Base-by-base conservation (phyloP, 352 stramenopile species). In the Globisporangium splendens region DNA sequence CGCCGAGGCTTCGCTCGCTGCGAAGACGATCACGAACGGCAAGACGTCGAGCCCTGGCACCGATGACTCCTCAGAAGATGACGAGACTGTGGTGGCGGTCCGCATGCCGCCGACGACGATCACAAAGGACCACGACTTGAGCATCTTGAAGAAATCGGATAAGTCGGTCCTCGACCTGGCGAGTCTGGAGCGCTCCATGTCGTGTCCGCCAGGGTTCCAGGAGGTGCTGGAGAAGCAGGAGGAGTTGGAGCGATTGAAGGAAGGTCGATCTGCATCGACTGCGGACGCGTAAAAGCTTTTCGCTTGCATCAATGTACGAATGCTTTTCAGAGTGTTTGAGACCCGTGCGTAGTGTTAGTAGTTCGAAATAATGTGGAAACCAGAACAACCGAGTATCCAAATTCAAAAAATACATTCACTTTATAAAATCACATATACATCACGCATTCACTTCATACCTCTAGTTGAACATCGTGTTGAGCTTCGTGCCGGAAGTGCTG, bases 81-180 rank as follows among this genome's bases (percentile, higher is more conserved):
- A 56, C 2, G 62, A 70, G 17, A 66, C 73, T 15, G 46, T 46
- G 13, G n/a, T 64, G 35, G 24, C 55, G 18, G 41, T 56, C 28
- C 43, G 41, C 24, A 70, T 67, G 21, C 70, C 75, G 8, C 61
- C 75, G 12, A 59, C 75, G 22, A 91, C 79, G 15, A 91, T 94
- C 63, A 92, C 82, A 3, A 80, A 83, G 57, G 76, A 87, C 39
- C 79, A 91, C 52, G 84, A 94, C 61, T 61, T 92, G 50, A 92
- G 80, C 66, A 91, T 92, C 52, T 59, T 94, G 46, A 75, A 72
- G 31, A 86, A 84, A 44, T 89, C 82, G 3, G 77, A 85, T 58
- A 86, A 89, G 59, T 91, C 82, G 43, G 77, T 91, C 38, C 66
- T 70, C 17, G 76, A 88, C 22, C 72, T 91, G 49, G 79, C 79